Evolutionary conservation across 2,329 filamentous ascomycete genomes (phyloP), one percentile per base, ranked within the genome.

Genomic region (Teratosphaeria pseudoeucalypti): DNA sequence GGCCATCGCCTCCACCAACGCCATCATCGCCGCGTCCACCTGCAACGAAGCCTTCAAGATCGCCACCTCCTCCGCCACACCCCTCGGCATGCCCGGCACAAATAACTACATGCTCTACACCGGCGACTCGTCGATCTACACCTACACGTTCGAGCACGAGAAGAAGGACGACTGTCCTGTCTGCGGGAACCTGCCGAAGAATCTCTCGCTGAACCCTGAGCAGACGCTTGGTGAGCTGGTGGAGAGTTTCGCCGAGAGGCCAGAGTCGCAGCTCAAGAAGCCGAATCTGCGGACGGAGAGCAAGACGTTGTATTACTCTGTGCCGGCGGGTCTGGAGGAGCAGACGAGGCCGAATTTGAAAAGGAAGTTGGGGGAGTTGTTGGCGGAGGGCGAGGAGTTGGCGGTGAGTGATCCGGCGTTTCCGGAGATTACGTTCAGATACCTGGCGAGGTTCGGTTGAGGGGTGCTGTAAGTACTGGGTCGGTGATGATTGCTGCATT

Each of bases 61-160:
- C 63, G 89, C 88, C 52, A 95, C 90, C 14, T 85, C 82, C 55
- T 84, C 87, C 43, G 94, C 92, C 34, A 90, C 92, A 0, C 87
- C 85, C 64, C 80, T 99, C 16, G 89, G 88, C 12, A 80, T 84
- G 63, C 85, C 87, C 53, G 87, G 87, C 27, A 56, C 57, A 7
- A 75, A 78, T 63, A 80, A 96, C 73, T 99, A 99, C 77, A 97
- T 97, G 92, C 96, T 96, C 89, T 99, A 99, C 74, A 96, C 90
- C 12, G 94, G 95, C 54, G 92, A 97, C 70, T 92, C 95, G 70
- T 84, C 88, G 65, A 88, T 99, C 65, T 99, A 99, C 78, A 99
- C 94, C 0, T 96, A 96, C 75, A 99, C 94, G 0, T 99, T 97
- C 73, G 87, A 91, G 69, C 91, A 96, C 69, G 88, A 96, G 76